These are phyloP conservation scores for Mortierella sp. DNA, from an alignment of 371 early-diverging fungal species.

Conservation along the genomic window DNA sequence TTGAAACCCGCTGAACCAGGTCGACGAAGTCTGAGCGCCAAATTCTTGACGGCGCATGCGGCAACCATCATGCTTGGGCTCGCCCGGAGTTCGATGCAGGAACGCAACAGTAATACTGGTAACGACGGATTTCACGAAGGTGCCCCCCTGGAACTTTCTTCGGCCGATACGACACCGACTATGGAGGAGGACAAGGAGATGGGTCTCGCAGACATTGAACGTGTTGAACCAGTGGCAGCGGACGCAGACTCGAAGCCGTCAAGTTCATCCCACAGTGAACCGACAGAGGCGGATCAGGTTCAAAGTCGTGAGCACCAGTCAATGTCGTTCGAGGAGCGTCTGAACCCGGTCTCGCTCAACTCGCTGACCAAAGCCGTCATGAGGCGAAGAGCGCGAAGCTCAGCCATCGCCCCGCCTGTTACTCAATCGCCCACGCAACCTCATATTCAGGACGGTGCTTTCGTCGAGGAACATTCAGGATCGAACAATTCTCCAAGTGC, in stretches of 20 bases:
- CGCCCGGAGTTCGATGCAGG: background rate
- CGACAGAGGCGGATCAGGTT: background rate
- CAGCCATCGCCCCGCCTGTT: background rate
- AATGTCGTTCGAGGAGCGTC: slow-evolving; percentile 25
- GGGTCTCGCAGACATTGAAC: background rate
- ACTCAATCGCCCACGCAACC: background rate
- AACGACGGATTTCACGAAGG: background rate
- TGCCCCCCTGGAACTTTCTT: background rate
- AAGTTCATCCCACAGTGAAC: background rate
- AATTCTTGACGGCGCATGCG: slow-evolving; percentile 42
- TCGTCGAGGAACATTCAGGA: background rate
- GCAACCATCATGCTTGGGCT: slow-evolving; percentile 30
- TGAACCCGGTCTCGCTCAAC: slow-evolving; percentile 25
- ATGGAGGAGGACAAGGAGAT: background rate
- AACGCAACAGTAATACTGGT: background rate
- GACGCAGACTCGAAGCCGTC: background rate
- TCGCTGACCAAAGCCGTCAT: slow-evolving; percentile 21
- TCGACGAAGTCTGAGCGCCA: slow-evolving; percentile 43
- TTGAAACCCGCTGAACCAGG: background rate
- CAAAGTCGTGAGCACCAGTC: background rate
- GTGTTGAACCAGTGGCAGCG: background rate
- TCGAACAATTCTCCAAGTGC: background rate
- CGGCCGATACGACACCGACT: background rate
- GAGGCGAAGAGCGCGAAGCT: slow-evolving; percentile 28
- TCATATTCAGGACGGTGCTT: background rate